phyloP scores from a whole-genome alignment of 1,284 basidiomycete species.

The Peniophora sp. region DNA sequence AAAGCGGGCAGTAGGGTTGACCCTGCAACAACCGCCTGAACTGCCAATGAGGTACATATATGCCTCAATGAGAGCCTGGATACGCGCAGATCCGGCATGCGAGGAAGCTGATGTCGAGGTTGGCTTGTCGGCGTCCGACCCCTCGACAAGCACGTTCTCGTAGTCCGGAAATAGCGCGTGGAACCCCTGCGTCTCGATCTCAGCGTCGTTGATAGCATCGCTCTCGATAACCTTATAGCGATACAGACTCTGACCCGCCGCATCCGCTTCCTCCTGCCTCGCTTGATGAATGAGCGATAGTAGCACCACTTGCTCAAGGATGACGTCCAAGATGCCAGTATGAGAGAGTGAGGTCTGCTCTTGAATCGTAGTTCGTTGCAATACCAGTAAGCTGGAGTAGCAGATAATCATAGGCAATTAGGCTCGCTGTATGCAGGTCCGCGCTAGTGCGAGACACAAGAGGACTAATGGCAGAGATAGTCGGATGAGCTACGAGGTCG shows the following conservation, averaged over 20 bases:
- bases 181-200: slow-evolving; percentile 79
- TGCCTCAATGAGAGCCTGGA: slow-evolving; percentile 25
- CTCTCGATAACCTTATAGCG: slow-evolving; percentile 58
- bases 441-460: slow-evolving; percentile 12
- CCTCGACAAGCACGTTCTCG: slow-evolving; percentile 47
- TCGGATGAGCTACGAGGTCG: slow-evolving; percentile 49
- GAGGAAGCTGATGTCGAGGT: slow-evolving; percentile 1
- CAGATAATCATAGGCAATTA: slow-evolving; percentile 23
- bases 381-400: slow-evolving; percentile 47
- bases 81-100: slow-evolving; percentile 8
- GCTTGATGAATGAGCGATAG: slow-evolving; percentile 82
- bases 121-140: slow-evolving; percentile 2
- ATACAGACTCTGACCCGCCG: slow-evolving; percentile 75
- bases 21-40: slow-evolving; percentile 3
- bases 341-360: slow-evolving; percentile 22
- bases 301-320: slow-evolving; percentile 69
- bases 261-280: slow-evolving; percentile 57
- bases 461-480: slow-evolving; percentile 30
- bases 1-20: slow-evolving; percentile 1
- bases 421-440: slow-evolving; percentile 2
- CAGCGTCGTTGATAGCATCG: slow-evolving; percentile 59
- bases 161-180: slow-evolving; percentile 79
- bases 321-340: slow-evolving; percentile 30
- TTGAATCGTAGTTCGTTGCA: slow-evolving; percentile 31
- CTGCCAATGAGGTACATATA: slow-evolving; percentile 28